Conservation (phyloP, 2,329 filamentous ascomycete genomes). For the Phaeosphaeria sp. region DNA sequence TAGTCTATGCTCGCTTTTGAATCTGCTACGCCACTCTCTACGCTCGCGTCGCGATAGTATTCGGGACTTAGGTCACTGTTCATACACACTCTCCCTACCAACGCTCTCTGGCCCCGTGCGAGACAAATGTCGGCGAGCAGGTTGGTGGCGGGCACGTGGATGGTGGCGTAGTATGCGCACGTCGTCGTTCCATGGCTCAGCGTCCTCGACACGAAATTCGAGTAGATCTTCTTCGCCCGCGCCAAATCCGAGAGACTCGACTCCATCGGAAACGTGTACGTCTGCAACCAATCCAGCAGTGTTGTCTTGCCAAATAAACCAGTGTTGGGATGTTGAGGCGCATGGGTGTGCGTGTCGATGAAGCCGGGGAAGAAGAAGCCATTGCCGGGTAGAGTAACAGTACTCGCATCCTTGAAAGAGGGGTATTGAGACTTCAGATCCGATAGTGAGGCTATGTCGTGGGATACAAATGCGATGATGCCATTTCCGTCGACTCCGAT, state of each 20-base stretch:
- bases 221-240: conserved; percentile 76
- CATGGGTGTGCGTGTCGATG: conserved; percentile 94
- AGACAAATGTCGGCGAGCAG: conserved; percentile 85
- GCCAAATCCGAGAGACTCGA: conserved; percentile 70
- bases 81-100: conserved; percentile 97
- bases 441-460: conserved; percentile 32
- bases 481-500: conserved; percentile 62
- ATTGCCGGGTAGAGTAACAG: conserved; percentile 51
- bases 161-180: conserved; percentile 92
- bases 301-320: conserved; percentile 95
- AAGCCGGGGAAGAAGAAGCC: conserved; percentile 88
- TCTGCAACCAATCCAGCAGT: conserved; percentile 90
- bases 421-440: conserved; percentile 26
- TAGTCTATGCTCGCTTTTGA: conserved; percentile 59
- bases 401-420: conserved; percentile 51
- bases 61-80: conserved; percentile 73
- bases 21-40: conserved; percentile 65
- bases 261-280: conserved; percentile 94
- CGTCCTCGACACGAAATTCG: conserved; percentile 77
- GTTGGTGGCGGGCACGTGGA: conserved; percentile 87
- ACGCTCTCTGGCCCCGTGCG: conserved; percentile 81
- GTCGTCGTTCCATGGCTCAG: conserved; percentile 91
- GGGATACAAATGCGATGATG: conserved; percentile 58
- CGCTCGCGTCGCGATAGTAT: conserved; percentile 78
- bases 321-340: conserved; percentile 90